Evolutionary conservation across 2,329 filamentous ascomycete genomes (phyloP).

Genomic region (Trichophyton simii): DNA sequence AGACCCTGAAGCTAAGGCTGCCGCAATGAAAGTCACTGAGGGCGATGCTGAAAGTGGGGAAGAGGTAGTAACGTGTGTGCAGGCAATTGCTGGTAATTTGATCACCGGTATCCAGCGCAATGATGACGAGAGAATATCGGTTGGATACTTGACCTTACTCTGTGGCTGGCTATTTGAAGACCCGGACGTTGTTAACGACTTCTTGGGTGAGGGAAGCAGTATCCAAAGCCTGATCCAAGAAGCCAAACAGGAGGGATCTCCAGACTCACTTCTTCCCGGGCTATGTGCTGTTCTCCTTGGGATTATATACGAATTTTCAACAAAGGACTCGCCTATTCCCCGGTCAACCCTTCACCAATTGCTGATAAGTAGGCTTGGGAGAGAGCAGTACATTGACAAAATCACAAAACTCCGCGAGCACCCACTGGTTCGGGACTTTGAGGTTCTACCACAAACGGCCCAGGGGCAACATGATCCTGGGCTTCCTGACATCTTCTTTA

Average conservation of each 20-base stretch:
- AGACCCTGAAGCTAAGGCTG: constrained; percentile 62
- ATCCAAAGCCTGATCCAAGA: constrained; percentile 74
- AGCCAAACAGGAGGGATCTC: constrained; percentile 49
- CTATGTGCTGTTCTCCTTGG: constrained; percentile 75
- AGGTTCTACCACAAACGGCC: constrained; percentile 63
- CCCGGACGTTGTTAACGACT: constrained; percentile 80
- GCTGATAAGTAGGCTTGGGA: constrained; percentile 61
- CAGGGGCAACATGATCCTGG: constrained; percentile 41
- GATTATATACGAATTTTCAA: constrained; percentile 91
- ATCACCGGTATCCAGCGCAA: constrained; percentile 62
- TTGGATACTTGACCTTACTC: constrained; percentile 82
- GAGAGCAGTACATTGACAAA: constrained; percentile 76
- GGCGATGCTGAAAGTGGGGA: constrained; percentile 81
- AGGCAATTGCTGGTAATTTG: constrained; percentile 76
- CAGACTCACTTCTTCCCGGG: constrained; percentile 60
- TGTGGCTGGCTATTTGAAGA: constrained; percentile 88
- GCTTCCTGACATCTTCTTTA: constrained; percentile 73
- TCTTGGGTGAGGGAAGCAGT: constrained; percentile 81
- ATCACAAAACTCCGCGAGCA: constrained; percentile 66
- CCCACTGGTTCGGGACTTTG: constrained; percentile 73
- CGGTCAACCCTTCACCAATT: constrained; percentile 69
- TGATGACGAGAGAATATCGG: constrained; percentile 64
- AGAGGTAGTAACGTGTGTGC: constrained; percentile 88
- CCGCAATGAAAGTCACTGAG: constrained; percentile 72
- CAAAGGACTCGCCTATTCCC: constrained; percentile 86